Conservation (phyloP, 202 grass and related monocot species). For the Schoenoplectus triqueter region DNA sequence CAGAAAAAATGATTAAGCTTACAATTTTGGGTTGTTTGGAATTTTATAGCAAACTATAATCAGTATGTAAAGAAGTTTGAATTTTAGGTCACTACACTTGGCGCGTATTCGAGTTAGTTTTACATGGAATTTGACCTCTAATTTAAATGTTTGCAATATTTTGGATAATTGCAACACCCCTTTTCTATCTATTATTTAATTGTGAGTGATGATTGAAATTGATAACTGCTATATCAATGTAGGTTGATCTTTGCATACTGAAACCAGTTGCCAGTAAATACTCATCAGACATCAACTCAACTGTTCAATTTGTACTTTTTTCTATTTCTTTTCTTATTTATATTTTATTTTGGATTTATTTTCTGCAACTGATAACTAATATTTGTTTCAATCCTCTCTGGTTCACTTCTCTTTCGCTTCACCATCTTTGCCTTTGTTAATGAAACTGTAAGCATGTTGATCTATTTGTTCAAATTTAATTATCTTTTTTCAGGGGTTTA, state of each 20-base stretch:
- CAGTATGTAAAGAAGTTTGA: background rate
- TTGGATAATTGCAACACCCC: too few species aligned
- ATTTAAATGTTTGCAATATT: background rate
- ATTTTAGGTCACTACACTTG: conserved; percentile 18
- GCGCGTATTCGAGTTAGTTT: background rate
- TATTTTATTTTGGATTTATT: too few species aligned
- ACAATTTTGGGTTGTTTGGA: conserved; percentile 20
- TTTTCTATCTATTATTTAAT: background rate
- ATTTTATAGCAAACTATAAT: background rate
- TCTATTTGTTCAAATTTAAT: background rate
- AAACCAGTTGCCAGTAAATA: conserved; percentile 67
- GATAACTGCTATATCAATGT: conserved; percentile 13
- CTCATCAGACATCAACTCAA: conserved; percentile 60
- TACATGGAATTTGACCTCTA: background rate
- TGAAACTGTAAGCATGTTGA: conserved; percentile 51
- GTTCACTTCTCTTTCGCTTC: too few species aligned
- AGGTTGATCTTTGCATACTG: conserved; percentile 77
- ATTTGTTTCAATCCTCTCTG: too few species aligned
- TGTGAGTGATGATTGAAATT: background rate
- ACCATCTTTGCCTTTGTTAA: background rate
- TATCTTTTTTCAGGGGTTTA: background rate
- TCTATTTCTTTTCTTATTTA: too few species aligned
- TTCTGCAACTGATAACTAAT: too few species aligned
- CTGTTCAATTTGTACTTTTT: conserved; percentile 67
- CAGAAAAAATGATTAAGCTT: background rate